These are phyloP conservation scores for Blastocystis sp. DNA, from an alignment of 352 stramenopile genomes.

Conservation along the genomic window DNA sequence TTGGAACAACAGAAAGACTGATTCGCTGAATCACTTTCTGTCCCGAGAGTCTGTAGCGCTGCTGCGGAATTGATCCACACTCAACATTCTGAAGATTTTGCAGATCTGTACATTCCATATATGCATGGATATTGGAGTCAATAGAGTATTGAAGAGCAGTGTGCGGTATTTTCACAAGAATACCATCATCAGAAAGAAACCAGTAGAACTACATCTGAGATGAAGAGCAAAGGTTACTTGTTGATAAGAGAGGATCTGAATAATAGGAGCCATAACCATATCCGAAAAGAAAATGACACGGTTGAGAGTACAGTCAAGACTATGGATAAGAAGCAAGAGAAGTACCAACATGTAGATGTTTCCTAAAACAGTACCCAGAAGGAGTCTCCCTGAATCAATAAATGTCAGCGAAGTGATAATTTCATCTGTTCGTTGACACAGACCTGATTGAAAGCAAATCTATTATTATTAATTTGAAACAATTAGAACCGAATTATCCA, in stretches of 20 bases:
- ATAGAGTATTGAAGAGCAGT: not conserved
- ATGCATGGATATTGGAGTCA: slow-evolving; percentile 18
- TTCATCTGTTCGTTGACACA: slow-evolving; percentile 45
- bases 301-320: not conserved
- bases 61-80: slow-evolving; percentile 29
- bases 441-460: slow-evolving; percentile 52
- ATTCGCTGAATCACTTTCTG: slow-evolving; percentile 2
- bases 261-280: not conserved
- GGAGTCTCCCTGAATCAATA: not conserved
- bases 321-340: not conserved
- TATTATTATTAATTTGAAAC: slow-evolving; percentile 17
- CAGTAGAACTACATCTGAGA: not conserved
- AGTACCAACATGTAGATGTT: slow-evolving; percentile 36
- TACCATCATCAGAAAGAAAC: slow-evolving; percentile 3
- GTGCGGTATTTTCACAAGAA: slow-evolving; percentile 15
- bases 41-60: slow-evolving; percentile 5
- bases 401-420: slow-evolving; percentile 12
- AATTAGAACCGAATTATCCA: slow-evolving; percentile 8
- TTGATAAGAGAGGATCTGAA: not conserved
- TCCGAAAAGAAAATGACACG: slow-evolving; percentile 27
- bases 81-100: not conserved
- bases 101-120: not conserved
- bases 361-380: slow-evolving; percentile 2
- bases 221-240: not conserved
- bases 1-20: not conserved